phyloP scores from a whole-genome alignment of 768 basidiomycete species.

The Pleurotus djamor region DNA sequence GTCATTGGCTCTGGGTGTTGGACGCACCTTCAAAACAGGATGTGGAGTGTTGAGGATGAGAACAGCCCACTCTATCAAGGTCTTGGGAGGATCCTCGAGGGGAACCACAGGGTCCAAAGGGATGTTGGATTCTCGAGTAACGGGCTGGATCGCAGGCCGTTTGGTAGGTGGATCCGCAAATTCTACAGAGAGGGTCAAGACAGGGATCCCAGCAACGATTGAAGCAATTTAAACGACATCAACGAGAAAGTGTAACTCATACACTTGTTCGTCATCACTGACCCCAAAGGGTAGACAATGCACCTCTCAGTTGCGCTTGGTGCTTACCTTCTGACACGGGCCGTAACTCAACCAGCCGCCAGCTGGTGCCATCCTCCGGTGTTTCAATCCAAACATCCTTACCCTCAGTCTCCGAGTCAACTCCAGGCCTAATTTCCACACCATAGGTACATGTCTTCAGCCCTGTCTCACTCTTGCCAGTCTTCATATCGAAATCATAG shows the following conservation, averaged over 20 bases:
- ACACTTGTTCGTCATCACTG: too few relatives aligned
- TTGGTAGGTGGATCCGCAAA: conserved; percentile 67
- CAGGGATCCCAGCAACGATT: not conserved
- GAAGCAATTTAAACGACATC: not conserved
- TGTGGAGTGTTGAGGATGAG: conserved; percentile 74
- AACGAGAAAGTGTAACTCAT: too few relatives aligned
- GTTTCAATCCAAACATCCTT: conserved; percentile 60
- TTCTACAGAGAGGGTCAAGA: conserved; percentile 25
- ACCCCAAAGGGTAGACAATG: too few relatives aligned
- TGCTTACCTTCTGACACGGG: conserved; percentile 66
- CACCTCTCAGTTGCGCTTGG: not conserved
- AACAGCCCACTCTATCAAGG: conserved; percentile 77
- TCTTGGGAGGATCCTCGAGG: conserved; percentile 46
- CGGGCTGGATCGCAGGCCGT: conserved; percentile 12
- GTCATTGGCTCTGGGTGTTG: not conserved
- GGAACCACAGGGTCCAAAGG: conserved; percentile 49
- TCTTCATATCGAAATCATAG: conserved; percentile 72
- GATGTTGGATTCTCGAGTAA: not conserved
- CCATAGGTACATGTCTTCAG: conserved; percentile 66
- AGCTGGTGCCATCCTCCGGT: conserved; percentile 50
- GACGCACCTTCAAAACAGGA: conserved; percentile 57
- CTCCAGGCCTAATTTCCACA: conserved; percentile 42
- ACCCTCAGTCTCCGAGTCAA: conserved; percentile 29
- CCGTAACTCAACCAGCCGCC: conserved; percentile 65
- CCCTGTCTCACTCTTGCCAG: conserved; percentile 70